Conservation (phyloP, 805 yeast genomes). For the Torulaspora delbrueckii region DNA sequence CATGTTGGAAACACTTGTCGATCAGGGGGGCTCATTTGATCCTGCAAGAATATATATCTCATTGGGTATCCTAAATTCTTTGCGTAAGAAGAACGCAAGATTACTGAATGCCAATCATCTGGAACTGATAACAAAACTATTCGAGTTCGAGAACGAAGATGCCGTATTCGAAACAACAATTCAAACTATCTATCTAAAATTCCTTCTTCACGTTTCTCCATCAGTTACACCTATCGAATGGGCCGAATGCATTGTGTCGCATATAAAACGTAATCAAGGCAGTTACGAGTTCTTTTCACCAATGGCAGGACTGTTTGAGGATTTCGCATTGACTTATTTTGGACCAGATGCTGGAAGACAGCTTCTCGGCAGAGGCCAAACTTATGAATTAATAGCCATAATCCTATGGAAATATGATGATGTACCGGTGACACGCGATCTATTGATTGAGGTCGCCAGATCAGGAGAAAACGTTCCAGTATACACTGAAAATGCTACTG, state of each 20-base stretch:
- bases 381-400: constrained; percentile 25
- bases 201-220: constrained; percentile 40
- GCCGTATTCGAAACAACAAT: constrained; percentile 46
- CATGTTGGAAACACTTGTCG: constrained; percentile 45
- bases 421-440: constrained; percentile 11
- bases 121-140: constrained; percentile 33
- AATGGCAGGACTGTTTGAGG: constrained; percentile 36
- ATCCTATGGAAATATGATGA: constrained; percentile 22
- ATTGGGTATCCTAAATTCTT: constrained; percentile 53
- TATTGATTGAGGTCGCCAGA: constrained; percentile 30
- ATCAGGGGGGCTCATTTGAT: constrained; percentile 52
- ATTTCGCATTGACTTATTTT: constrained; percentile 38
- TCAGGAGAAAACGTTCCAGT: constrained; percentile 14
- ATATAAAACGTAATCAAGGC: constrained; percentile 31
- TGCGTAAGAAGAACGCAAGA: constrained; percentile 27
- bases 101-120: constrained; percentile 30
- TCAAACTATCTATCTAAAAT: constrained; percentile 49
- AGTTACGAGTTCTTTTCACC: constrained; percentile 33
- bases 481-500: constrained; percentile 17
- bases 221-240: constrained; percentile 24
- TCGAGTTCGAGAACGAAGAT: constrained; percentile 44
- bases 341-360: constrained; percentile 12
- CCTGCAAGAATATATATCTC: constrained; percentile 62
- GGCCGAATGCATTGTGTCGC: constrained; percentile 38
- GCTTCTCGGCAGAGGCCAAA: constrained; percentile 9